These are phyloP conservation scores for Cutaneotrichosporon arboriforme DNA, from an alignment of 1,284 basidiomycete species.

Conservation along the genomic window DNA sequence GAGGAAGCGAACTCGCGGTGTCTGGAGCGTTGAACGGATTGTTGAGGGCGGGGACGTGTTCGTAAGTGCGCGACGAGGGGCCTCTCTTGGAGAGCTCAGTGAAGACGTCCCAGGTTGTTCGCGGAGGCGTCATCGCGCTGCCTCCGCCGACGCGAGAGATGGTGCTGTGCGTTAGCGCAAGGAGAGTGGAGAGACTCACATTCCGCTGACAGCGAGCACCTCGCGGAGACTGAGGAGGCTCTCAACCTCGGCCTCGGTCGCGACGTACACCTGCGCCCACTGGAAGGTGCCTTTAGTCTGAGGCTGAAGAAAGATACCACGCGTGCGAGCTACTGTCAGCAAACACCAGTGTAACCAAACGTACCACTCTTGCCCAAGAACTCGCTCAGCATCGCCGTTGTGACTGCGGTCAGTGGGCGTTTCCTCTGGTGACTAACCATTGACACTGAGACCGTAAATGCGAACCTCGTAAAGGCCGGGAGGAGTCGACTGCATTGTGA, in stretches of 20 bases:
- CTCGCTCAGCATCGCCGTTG: slow-evolving; percentile 26
- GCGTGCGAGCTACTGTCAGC: slow-evolving; percentile 22
- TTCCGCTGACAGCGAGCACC: slow-evolving; percentile 26
- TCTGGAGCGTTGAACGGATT: neutral
- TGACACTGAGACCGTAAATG: slow-evolving; percentile 26
- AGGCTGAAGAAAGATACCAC: slow-evolving; percentile 28
- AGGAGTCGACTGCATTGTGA: slow-evolving; percentile 4
- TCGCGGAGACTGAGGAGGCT: slow-evolving; percentile 29
- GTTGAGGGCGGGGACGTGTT: too few species aligned
- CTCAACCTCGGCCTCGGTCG: slow-evolving; percentile 26
- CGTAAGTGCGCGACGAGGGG: too few species aligned
- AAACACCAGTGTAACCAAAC: neutral
- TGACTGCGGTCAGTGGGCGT: slow-evolving; percentile 23
- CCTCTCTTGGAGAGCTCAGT: slow-evolving; percentile 3
- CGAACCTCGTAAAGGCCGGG: slow-evolving; percentile 22
- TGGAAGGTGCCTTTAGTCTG: slow-evolving; percentile 17
- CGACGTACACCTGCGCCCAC: slow-evolving; percentile 39
- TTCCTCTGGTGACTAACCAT: slow-evolving; percentile 9
- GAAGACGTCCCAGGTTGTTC: slow-evolving; percentile 13
- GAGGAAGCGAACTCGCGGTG: slow-evolving; percentile 22
- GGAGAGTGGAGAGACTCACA: slow-evolving; percentile 24
- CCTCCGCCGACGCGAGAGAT: slow-evolving; percentile 4
- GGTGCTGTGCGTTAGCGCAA: slow-evolving; percentile 11
- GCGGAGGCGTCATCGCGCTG: slow-evolving; percentile 4
- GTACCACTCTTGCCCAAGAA: slow-evolving; percentile 34